Base-by-base conservation (phyloP, 495 filamentous ascomycete genomes). In the Elasticomyces elasticus region DNA sequence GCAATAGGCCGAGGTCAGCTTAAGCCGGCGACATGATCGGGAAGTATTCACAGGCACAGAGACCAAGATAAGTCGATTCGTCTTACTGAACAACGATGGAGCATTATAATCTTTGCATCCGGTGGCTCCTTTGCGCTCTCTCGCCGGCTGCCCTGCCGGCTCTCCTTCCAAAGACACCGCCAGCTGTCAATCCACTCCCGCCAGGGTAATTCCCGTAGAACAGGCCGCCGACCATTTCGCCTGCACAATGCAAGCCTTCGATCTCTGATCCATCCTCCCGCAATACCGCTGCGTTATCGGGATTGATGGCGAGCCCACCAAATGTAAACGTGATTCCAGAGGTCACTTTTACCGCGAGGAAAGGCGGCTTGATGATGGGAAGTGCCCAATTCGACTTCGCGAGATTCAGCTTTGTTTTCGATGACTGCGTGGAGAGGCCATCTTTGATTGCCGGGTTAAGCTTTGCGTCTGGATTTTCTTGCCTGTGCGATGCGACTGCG, bases 241-340 rank as follows among this genome's bases (percentile, higher is more conserved):
- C 81, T 1, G 67, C 73, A 55, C 75, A 78, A 43, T 69, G 80
- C 33, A 83, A 58, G 0, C 79, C 78, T 2, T 71, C 71, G 13
- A 84, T 70, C 5, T 65, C 62, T 15, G 31, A 40, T 13, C 0
- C 51, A 51, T n/a, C 64, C 59, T 4, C 74, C 76, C n/a, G 69
- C 62, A 81, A 57, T 5, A 82, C 71, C 12, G 63, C 69, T 4
- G 74, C 69, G 1, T 70, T 74, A 44, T 73, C 59, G 0, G 74
- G 70, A 40, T 77, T 67, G 7, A 78, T 69, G 6, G 70, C 72
- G 2, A 85, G 60, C 0, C 80, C 81, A 1, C 80, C 81, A 64
- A 83, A 85, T 0, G 80, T 83, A 58, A 83, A 85, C 0, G 80
- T 83, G 42, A 85, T 74, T 5, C 81, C 81, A 27, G 72, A 74